Base-by-base conservation (phyloP, 345 rosid genomes). In the Erucastrum elatum region DNA sequence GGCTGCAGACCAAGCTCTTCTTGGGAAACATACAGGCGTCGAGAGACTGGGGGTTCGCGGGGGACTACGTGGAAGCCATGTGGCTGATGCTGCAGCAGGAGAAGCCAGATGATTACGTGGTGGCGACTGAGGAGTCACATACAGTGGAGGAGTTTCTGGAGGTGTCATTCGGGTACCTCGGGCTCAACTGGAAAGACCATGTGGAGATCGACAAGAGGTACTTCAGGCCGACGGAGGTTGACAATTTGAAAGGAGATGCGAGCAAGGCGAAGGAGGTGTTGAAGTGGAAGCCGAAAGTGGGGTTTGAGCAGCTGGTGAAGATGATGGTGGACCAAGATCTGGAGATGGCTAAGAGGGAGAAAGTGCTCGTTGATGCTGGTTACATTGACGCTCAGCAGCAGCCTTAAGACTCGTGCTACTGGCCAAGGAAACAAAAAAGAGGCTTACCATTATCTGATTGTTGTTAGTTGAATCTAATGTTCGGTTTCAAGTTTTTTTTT, bases 31-130 rank as follows among this genome's bases (percentile, higher is more conserved):
- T 93, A 58, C 85, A 87, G 72, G 96, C 98, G 29, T 91, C 98
- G 8, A 82, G 98, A 69, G 96, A 93, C 41, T 93, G 98, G 96
- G 98, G 98, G 0, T 93, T 93, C 68, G 98, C 96, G 0, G 94
- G 97, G 41, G 98, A 93, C 83, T 93, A 93, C 33, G 94, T 91
- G 33, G 93, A 93, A 78, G 98, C 98, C 8, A 91, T 93, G 98
- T 93, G 94, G 98, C 59, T 93, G 86, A 93, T 91, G 98, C 82
- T 93, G 64, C 98, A 92, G 85, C 94, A 90, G 74, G 96, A 89
- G 75, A 87, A 89, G 81, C 88, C 96, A 1, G 91, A 89, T 49
- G 97, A 92, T 53, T 90, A 90, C 51, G 96, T 92, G 56, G 96
- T 92, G 2, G 97, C 97, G 1, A 93, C 98, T 1, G 98, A 93